Conservation (phyloP, 352 stramenopile species). For the Aphanomyces stellatus region DNA sequence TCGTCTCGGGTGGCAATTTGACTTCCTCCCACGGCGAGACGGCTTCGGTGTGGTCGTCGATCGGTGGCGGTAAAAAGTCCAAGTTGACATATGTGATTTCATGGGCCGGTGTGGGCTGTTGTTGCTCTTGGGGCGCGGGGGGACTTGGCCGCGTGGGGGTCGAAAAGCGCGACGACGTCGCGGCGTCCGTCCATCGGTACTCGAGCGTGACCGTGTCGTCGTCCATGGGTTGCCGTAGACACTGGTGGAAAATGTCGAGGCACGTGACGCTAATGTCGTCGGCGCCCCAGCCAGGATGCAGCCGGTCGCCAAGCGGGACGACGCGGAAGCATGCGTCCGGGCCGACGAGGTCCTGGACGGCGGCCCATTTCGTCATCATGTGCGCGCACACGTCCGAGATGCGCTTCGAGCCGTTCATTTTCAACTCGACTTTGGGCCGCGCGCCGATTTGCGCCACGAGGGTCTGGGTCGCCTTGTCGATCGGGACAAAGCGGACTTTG, state of each 20-base stretch:
- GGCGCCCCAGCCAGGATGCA: conserved; percentile 7
- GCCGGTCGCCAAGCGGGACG: background rate
- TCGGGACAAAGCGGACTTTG: conserved; percentile 74
- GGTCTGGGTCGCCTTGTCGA: conserved; percentile 47
- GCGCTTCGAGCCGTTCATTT: conserved; percentile 67
- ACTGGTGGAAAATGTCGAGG: conserved; percentile 5
- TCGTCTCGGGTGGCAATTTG: background rate
- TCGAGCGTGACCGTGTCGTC: conserved; percentile 11
- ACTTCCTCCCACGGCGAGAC: background rate
- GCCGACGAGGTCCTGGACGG: conserved; percentile 26
- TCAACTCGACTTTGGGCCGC: conserved; percentile 73
- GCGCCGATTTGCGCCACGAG: conserved; percentile 37
- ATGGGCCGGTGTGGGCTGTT: background rate
- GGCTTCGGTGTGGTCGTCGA: background rate
- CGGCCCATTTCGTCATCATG: conserved; percentile 68
- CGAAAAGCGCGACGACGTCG: background rate
- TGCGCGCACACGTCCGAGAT: conserved; percentile 66
- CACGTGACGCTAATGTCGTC: conserved; percentile 12
- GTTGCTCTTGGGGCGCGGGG: background rate
- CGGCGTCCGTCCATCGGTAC: background rate
- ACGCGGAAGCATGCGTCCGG: background rate
- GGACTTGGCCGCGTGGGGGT: background rate
- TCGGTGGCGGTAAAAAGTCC: background rate
- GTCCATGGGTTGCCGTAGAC: background rate
- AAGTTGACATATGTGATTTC: background rate